Evolutionary conservation across 176 grass and related monocot genomes (phyloP).

Genomic region (Ensete glaucum): DNA sequence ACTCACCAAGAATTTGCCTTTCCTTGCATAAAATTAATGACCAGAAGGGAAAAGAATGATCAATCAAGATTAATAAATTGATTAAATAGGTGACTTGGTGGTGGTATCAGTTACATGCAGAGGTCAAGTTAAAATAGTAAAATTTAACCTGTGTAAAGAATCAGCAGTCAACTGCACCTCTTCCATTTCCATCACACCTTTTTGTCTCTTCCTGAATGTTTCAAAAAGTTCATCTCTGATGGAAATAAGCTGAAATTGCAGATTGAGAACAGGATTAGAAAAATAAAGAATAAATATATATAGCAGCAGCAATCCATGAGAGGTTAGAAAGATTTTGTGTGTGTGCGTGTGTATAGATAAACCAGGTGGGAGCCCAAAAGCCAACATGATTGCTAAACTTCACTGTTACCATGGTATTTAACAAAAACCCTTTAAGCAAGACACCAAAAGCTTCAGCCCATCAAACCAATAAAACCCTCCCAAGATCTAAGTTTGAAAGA

Average conservation of each 20-base stretch:
- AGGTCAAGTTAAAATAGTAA: conserved; percentile 5
- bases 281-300: not conserved
- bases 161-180: conserved; percentile 80
- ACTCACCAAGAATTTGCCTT: too few relatives aligned
- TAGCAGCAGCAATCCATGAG: not conserved
- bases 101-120: not conserved
- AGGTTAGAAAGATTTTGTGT: too few relatives aligned
- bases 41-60: too few relatives aligned
- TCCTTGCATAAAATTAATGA: too few relatives aligned
- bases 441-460: not conserved
- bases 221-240: conserved; percentile 95
- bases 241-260: conserved; percentile 56
- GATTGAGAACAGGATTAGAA: not conserved
- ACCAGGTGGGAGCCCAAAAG: not conserved
- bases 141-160: conserved; percentile 62
- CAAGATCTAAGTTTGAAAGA: not conserved
- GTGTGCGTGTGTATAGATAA: too few relatives aligned
- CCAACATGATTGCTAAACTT: not conserved
- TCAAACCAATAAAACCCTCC: not conserved
- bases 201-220: conserved; percentile 86
- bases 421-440: not conserved
- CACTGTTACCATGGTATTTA: not conserved
- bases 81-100: too few relatives aligned
- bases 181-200: conserved; percentile 73
- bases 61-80: too few relatives aligned